Conservation (phyloP, 805 yeast species). For the Myxozyma mucilagina region DNA sequence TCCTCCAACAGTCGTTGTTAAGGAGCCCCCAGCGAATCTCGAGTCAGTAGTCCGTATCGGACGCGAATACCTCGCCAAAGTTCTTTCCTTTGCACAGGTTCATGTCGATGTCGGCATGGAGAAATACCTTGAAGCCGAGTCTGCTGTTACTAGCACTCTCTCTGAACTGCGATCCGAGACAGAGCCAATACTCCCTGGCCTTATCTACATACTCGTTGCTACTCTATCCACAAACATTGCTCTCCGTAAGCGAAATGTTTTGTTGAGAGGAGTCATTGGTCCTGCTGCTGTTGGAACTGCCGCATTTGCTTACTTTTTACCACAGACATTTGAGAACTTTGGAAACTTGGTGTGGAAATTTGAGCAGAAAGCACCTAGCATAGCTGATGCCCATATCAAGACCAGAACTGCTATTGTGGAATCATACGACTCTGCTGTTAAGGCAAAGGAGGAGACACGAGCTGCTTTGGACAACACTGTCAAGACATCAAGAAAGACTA, state of each 20-base stretch:
- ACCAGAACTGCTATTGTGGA: conserved; percentile 50
- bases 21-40: conserved; percentile 25
- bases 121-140: conserved; percentile 59
- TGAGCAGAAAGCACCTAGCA: conserved; percentile 51
- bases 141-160: conserved; percentile 61
- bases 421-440: conserved; percentile 1
- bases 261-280: conserved; percentile 50
- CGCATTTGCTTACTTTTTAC: conserved; percentile 70
- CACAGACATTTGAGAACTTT: conserved; percentile 67
- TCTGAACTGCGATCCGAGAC: conserved; percentile 61
- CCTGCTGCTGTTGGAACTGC: conserved; percentile 64
- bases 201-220: conserved; percentile 67
- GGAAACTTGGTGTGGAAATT: conserved; percentile 56
- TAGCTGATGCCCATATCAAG: conserved; percentile 62
- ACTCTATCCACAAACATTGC: conserved; percentile 69
- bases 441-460: conserved; percentile 45
- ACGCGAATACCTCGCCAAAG: conserved; percentile 40
- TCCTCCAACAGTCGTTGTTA: conserved; percentile 23
- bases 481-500: conserved; percentile 42
- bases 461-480: conserved; percentile 43
- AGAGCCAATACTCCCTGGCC: conserved; percentile 72
- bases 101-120: conserved; percentile 51
- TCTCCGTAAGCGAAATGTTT: conserved; percentile 64
- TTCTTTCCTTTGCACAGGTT: conserved; percentile 10
- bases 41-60: conserved; percentile 16